A percentile compares a stretch with the other conserved stretches of the same genome.
Conservation (phyloP, 2,329 filamentous ascomycete species). For the Colletotrichum sp. region DNA sequence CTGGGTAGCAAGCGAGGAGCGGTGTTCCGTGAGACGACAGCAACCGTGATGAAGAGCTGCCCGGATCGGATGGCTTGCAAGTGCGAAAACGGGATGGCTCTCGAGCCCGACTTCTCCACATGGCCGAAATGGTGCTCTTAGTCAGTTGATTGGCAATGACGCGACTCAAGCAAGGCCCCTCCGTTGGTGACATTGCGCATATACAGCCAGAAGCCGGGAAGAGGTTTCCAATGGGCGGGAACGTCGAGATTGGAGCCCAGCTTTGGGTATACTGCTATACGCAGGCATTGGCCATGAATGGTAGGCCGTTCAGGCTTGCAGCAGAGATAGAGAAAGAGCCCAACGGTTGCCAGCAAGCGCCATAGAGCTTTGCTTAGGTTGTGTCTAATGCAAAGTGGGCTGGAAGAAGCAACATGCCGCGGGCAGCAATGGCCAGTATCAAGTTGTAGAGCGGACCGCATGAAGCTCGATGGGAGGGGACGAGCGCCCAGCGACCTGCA, state of each 20-base stretch:
- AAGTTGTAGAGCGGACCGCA: background rate
- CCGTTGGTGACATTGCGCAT: constrained; percentile 1
- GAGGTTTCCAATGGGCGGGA: background rate
- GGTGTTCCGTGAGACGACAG: constrained; percentile 4
- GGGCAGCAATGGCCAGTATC: background rate
- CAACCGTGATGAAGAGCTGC: background rate
- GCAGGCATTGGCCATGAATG: background rate
- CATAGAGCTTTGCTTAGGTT: background rate
- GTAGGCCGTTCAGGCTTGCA: background rate
- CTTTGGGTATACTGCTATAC: background rate
- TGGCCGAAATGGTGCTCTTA: background rate
- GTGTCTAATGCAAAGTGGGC: background rate
- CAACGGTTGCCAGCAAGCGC: background rate
- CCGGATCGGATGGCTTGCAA: constrained; percentile 13
- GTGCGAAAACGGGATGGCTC: constrained; percentile 3
- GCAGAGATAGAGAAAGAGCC: background rate
- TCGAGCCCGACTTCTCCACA: constrained; percentile 6
- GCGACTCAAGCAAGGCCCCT: constrained; percentile 7
- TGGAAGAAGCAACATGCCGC: background rate
- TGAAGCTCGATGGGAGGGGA: background rate
- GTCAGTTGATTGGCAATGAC: constrained; percentile 6
- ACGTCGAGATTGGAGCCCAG: background rate
- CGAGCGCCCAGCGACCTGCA: background rate
- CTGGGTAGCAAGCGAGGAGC: background rate
- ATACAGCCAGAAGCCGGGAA: background rate